Base-by-base conservation (phyloP, 352 stramenopile species). In the Globisporangium mamillatum region DNA sequence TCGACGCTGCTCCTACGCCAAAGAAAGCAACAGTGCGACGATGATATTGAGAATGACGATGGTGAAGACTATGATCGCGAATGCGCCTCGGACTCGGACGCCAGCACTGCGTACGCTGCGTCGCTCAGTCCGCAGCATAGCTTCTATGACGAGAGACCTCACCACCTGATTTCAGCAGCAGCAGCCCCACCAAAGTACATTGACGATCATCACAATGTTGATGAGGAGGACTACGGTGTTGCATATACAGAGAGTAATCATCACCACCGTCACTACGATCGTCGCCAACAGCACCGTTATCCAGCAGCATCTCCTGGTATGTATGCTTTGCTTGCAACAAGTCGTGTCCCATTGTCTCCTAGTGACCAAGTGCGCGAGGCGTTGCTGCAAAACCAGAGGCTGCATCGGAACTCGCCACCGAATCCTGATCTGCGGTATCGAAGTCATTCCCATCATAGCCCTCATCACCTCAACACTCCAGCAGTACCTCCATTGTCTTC, bases 301-400 rank as follows among this genome's bases (percentile, higher is more conserved):
- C 10, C 3, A 27, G 20, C 56, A 59, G 69, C 54, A 41, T 12
- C 10, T 18, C 10, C 38, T 18, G 38, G 38, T 6, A 20, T 46
- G 4, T 3, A 12, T 18, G 16, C 18, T n/a, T 22, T 16, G 18
- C 44, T 62, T 9, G 56, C 56, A 9, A 62, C 66, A 54, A 76
- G 67, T 41, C 74, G 59, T 0, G 25, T 74, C 14, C 44, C 71
- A 10, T 65, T 92, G 52, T 92, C 84, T 60, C 72, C 81, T 0
- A 92, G 77, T 46, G 81, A 83, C n/a, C 75, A 78, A 61, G 63
- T 92, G 34, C 77, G 84, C 36, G 80, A 87, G 52, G 80, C 78
- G 1, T 50, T 92, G 10, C 75, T 79, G 27, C 69, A 59, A 53
- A 78, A 71, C 14, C 72, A 90, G 48, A 72, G 74, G 4, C 46